Evolutionary conservation across 495 filamentous ascomycete species (phyloP).

Genomic region (Penicillium crystallinum): DNA sequence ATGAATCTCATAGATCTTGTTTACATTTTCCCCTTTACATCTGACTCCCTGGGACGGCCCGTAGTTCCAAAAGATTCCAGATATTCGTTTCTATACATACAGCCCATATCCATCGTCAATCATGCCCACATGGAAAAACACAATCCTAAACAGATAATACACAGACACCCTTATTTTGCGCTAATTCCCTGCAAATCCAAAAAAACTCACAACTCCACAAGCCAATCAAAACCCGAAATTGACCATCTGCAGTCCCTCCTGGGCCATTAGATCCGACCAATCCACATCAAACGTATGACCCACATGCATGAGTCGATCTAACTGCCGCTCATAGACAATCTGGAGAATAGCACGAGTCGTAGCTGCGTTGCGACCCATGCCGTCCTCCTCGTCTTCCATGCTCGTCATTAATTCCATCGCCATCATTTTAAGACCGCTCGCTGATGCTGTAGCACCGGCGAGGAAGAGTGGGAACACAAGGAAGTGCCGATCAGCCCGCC

Average conservation of each 20-base stretch:
- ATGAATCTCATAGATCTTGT: neutral
- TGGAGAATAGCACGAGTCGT: conserved; percentile 46
- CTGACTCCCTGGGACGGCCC: conserved; percentile 1
- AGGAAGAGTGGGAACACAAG: conserved; percentile 55
- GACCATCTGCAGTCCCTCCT: conserved; percentile 39
- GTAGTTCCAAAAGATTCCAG: conserved; percentile 4
- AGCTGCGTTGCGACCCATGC: conserved; percentile 44
- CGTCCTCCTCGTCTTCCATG: conserved; percentile 44
- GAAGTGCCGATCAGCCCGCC: conserved; percentile 39
- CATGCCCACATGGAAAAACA: conserved; percentile 10
- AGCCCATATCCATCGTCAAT: conserved; percentile 14
- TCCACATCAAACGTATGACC: conserved; percentile 38
- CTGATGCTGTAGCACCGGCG: conserved; percentile 42
- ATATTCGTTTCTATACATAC: conserved; percentile 18
- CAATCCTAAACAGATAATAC: neutral
- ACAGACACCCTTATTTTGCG: conserved; percentile 7
- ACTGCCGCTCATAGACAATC: conserved; percentile 47
- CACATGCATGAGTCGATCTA: conserved; percentile 29
- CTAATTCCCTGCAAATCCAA: conserved; percentile 1
- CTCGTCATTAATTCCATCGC: conserved; percentile 46
- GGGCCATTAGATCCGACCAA: conserved; percentile 43
- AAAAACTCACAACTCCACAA: conserved; percentile 3
- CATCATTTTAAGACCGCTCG: conserved; percentile 41
- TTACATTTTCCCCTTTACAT: neutral
- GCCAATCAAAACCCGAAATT: conserved; percentile 35